Conservation (phyloP, 164 flowering plant genomes). For the Magnolia kwangsiensis region DNA sequence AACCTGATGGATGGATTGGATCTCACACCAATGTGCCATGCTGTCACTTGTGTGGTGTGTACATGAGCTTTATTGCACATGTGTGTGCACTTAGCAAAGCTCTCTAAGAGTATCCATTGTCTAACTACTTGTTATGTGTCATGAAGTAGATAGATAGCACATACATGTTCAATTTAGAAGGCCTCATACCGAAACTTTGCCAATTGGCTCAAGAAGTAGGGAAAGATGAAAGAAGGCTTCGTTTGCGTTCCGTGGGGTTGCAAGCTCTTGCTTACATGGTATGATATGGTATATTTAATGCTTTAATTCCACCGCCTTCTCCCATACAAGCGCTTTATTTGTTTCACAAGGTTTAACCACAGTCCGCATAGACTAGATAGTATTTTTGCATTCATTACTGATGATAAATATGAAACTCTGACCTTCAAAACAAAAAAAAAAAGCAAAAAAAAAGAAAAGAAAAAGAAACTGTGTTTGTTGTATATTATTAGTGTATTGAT, state of each 20-base stretch:
- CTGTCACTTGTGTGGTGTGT: too few relatives aligned
- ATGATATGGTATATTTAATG: constrained; percentile 7
- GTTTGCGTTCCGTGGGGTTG: constrained; percentile 70
- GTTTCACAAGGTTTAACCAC: not conserved
- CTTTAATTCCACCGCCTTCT: not conserved
- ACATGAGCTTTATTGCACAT: too few relatives aligned
- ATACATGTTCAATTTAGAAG: constrained; percentile 89
- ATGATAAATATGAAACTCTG: not conserved
- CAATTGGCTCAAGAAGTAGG: constrained; percentile 74
- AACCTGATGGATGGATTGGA: too few relatives aligned
- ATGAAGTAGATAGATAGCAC: constrained; percentile 60
- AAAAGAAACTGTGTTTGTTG: too few relatives aligned
- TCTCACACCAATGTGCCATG: too few relatives aligned
- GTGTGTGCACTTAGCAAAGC: not conserved
- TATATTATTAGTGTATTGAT: too few relatives aligned
- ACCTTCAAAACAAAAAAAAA: too few relatives aligned
- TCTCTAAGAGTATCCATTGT: not conserved
- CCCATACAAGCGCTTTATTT: not conserved
- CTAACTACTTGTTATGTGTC: constrained; percentile 11
- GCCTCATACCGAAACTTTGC: constrained; percentile 81
- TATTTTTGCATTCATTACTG: not conserved
- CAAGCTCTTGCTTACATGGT: constrained; percentile 79
- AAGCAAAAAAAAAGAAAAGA: too few relatives aligned
- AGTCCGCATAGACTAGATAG: not conserved
- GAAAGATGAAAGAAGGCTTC: constrained; percentile 57